Evolutionary conservation across 1,284 basidiomycete species (phyloP).

Genomic region (Laetiporus sulphureus): DNA sequence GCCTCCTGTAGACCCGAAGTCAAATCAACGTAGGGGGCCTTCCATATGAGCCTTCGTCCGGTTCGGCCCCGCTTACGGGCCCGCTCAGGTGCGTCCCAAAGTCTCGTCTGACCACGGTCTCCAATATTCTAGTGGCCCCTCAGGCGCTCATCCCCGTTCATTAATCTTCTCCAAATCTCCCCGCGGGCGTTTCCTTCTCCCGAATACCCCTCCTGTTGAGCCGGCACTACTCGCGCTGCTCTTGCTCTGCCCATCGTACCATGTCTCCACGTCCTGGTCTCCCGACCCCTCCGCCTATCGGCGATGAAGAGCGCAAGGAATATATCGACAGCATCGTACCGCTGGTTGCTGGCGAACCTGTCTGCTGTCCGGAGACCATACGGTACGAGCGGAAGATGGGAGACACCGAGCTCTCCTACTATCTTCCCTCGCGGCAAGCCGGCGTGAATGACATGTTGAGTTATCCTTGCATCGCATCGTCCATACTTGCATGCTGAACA

Average conservation of each 20-base stretch:
- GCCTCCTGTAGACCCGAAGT: too few relatives aligned
- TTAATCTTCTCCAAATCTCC: too few relatives aligned
- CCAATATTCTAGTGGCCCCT: too few relatives aligned
- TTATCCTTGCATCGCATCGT: conserved; percentile 2
- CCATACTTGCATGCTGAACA: conserved; percentile 3
- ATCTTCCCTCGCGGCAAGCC: conserved; percentile 59
- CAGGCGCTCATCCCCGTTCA: too few relatives aligned
- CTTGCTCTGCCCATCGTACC: not conserved
- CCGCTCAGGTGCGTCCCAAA: too few relatives aligned
- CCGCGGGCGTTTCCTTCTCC: not conserved
- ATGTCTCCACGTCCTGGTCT: conserved; percentile 8
- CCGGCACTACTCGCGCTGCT: not conserved
- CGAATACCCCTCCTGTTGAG: too few relatives aligned
- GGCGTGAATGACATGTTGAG: conserved; percentile 83
- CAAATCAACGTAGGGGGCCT: too few relatives aligned
- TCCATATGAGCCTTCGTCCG: too few relatives aligned
- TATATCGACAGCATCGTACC: not conserved
- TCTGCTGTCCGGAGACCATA: not conserved
- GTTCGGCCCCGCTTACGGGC: too few relatives aligned
- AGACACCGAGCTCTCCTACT: conserved; percentile 66
- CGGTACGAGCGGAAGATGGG: conserved; percentile 45
- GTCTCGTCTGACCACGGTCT: too few relatives aligned
- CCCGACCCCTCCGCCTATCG: conserved; percentile 18
- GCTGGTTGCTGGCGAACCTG: not conserved
- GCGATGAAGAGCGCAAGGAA: conserved; percentile 5